Evolutionary conservation across 305 asterid genomes (phyloP).

Genomic region (Solanum hybrid): DNA sequence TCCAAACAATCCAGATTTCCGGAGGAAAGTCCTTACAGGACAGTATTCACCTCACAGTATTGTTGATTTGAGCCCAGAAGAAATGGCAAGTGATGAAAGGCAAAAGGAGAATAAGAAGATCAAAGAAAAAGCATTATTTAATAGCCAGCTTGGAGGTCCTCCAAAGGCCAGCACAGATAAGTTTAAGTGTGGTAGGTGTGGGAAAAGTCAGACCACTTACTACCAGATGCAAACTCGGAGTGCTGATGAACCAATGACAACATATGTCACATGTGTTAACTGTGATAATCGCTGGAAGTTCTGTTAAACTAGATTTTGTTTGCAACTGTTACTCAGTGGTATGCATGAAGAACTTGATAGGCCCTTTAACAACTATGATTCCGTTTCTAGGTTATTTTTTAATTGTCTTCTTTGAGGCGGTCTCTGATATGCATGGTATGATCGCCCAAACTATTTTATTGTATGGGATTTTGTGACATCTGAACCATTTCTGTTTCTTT

Average conservation of each 20-base stretch:
- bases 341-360: background rate
- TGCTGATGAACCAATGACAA: conserved; percentile 94
- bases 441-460: conserved; percentile 3
- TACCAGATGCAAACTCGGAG: conserved; percentile 88
- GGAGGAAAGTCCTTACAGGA: conserved; percentile 67
- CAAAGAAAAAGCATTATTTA: conserved; percentile 72
- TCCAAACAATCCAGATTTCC: conserved; percentile 70
- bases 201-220: conserved; percentile 63
- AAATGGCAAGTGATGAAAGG: conserved; percentile 89
- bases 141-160: conserved; percentile 56
- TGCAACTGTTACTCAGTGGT: background rate
- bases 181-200: conserved; percentile 62
- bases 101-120: conserved; percentile 56
- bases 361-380: background rate
- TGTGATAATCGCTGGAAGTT: conserved; percentile 80
- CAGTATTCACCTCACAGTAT: conserved; percentile 36
- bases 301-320: conserved; percentile 24
- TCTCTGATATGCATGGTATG: background rate
- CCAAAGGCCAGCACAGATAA: conserved; percentile 69
- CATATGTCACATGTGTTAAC: conserved; percentile 76
- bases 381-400: background rate
- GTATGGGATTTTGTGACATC: background rate
- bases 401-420: background rate
- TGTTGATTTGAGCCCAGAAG: conserved; percentile 51
- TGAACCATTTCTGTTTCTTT: background rate